phyloP scores from a whole-genome alignment of 2,329 filamentous ascomycete species.

The Cordyceps tenuipes region DNA sequence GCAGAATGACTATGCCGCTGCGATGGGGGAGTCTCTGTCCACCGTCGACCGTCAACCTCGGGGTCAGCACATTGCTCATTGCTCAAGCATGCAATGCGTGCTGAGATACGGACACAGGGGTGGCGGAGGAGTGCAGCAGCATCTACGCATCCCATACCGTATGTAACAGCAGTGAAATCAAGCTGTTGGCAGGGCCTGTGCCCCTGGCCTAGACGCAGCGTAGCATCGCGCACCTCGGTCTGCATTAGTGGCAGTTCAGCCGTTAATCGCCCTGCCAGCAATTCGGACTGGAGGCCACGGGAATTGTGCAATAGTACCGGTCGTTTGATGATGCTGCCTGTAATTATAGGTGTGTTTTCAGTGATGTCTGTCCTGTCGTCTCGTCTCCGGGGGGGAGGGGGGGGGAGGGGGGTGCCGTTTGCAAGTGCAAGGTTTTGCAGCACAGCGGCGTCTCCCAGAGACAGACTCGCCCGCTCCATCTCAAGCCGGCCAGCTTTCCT shows the following conservation, averaged over 20 bases:
- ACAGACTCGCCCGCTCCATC: background rate
- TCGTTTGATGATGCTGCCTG: background rate
- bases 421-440: background rate
- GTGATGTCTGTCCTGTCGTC: background rate
- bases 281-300: background rate
- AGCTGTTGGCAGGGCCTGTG: background rate
- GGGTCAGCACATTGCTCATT: no score
- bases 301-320: background rate
- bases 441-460: background rate
- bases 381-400: no score
- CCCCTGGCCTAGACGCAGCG: background rate
- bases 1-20: background rate
- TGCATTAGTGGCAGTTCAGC: conserved; percentile 3
- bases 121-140: background rate
- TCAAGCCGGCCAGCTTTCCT: background rate
- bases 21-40: no score
- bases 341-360: background rate
- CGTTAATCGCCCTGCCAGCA: conserved; percentile 4
- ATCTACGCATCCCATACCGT: background rate
- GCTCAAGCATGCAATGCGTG: no score
- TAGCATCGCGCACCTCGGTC: background rate
- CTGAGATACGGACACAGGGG: background rate
- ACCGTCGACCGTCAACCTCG: background rate
- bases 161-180: background rate
- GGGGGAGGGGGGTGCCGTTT: background rate